Conservation (phyloP, 345 rosid species). For the Aquilaria sinensis region DNA sequence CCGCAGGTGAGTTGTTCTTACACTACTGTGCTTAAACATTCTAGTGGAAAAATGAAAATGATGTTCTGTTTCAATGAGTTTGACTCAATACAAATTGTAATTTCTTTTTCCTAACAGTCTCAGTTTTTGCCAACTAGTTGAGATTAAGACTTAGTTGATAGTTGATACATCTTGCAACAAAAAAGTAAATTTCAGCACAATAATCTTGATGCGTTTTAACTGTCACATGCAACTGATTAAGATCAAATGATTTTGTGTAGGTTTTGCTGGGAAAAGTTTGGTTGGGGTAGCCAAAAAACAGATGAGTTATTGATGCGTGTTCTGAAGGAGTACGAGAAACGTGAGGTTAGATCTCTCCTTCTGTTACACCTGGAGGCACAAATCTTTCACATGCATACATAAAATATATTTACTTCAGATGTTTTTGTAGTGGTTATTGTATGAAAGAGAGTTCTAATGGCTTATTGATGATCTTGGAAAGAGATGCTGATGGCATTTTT, state of each 20-base stretch:
- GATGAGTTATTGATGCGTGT: constrained; percentile 84
- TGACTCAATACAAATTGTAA: not conserved
- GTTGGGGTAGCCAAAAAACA: constrained; percentile 75
- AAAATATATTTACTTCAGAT: not conserved
- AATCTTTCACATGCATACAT: not conserved
- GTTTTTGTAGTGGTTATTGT: not conserved
- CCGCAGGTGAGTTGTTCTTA: constrained; percentile 45
- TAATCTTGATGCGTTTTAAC: not conserved
- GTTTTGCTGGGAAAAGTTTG: constrained; percentile 94
- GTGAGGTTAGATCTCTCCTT: constrained; percentile 47
- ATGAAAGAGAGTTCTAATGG: no score
- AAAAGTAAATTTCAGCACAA: no score
- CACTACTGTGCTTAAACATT: no score
- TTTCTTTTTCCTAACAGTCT: not conserved
- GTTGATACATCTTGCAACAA: no score
- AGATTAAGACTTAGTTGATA: no score
- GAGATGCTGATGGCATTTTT: constrained; percentile 16
- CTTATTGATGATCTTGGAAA: constrained; percentile 9
- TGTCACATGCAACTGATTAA: not conserved
- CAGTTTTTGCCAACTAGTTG: not conserved
- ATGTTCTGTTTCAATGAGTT: not conserved
- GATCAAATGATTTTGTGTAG: constrained; percentile 22
- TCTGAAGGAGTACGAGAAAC: constrained; percentile 83
- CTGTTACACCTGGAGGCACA: not conserved
- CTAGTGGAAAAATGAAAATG: no score